These are phyloP conservation scores for Lentithecium fluviatile DNA, from an alignment of 495 filamentous ascomycete species.

Conservation along the genomic window DNA sequence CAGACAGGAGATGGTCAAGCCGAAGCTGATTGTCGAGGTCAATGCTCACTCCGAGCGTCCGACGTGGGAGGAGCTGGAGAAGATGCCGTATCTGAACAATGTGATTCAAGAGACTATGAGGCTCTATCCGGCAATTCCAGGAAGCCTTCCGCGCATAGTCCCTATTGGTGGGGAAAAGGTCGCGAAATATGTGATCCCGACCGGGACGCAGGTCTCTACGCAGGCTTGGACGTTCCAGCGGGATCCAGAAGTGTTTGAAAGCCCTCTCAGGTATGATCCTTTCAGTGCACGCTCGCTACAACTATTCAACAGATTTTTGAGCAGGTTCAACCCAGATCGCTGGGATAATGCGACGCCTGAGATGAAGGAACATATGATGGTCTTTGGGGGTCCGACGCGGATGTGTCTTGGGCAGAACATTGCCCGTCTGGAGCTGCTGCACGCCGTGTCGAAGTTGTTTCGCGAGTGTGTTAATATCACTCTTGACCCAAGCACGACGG, in stretches of 20 bases:
- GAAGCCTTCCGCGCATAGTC: neutral
- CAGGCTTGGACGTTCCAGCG: neutral
- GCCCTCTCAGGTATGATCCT: too few relatives aligned
- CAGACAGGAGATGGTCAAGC: neutral
- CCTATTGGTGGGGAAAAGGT: slow-evolving; percentile 1
- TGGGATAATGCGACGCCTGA: too few relatives aligned
- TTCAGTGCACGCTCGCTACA: too few relatives aligned
- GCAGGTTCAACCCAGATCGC: too few relatives aligned
- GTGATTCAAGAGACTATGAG: slow-evolving; percentile 14
- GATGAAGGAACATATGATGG: too few relatives aligned
- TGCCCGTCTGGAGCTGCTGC: too few relatives aligned
- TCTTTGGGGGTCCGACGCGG: too few relatives aligned
- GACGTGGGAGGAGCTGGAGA: neutral
- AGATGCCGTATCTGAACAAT: slow-evolving; percentile 9
- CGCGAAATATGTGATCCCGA: slow-evolving; percentile 3
- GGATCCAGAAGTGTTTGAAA: neutral
- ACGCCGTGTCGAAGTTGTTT: too few relatives aligned
- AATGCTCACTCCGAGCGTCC: neutral
- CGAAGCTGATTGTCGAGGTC: neutral
- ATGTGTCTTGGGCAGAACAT: too few relatives aligned
- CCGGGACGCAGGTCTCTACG: neutral
- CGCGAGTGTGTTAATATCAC: too few relatives aligned
- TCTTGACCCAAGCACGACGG: too few relatives aligned
- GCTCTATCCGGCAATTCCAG: slow-evolving; percentile 15
- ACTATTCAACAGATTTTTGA: too few relatives aligned